phyloP scores from a whole-genome alignment of 805 yeast species.

The Yamadazyma philogaea region DNA sequence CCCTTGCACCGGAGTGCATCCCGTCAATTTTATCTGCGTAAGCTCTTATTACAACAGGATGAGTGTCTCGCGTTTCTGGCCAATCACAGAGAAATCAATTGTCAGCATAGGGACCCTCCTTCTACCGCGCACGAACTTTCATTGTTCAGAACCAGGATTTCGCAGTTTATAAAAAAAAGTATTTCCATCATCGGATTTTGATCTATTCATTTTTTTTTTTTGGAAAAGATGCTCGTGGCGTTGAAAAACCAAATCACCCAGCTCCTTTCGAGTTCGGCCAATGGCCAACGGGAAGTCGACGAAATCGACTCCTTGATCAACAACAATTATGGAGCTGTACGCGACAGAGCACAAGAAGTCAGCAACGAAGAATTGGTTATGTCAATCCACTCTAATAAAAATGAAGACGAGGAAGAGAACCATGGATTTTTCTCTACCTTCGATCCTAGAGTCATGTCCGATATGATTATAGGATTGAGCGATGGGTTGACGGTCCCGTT shows the following conservation, averaged over 20 bases:
- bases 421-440: slow-evolving; percentile 48
- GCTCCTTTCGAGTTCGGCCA: slow-evolving; percentile 20
- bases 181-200: background rate
- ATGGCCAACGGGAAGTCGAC: slow-evolving; percentile 31
- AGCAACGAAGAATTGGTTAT: slow-evolving; percentile 35
- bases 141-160: slow-evolving; percentile 1
- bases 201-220: slow-evolving; percentile 13
- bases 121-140: background rate
- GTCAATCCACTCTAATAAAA: slow-evolving; percentile 18
- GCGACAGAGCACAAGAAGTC: slow-evolving; percentile 33
- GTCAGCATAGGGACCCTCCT: slow-evolving; percentile 10
- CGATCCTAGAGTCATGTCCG: slow-evolving; percentile 93
- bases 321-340: slow-evolving; percentile 36
- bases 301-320: slow-evolving; percentile 30
- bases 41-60: too few relatives aligned
- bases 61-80: slow-evolving; percentile 2
- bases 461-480: slow-evolving; percentile 86
- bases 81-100: slow-evolving; percentile 6
- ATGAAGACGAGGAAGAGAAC: slow-evolving; percentile 24
- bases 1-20: too few relatives aligned
- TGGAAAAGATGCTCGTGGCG: slow-evolving; percentile 29
- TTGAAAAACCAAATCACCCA: slow-evolving; percentile 34
- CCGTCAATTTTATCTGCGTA: too few relatives aligned
- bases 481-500: slow-evolving; percentile 99
- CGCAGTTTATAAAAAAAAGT: slow-evolving; percentile 3